Conservation (phyloP, 2,329 filamentous ascomycete genomes). For the Westerdykella ornata region DNA sequence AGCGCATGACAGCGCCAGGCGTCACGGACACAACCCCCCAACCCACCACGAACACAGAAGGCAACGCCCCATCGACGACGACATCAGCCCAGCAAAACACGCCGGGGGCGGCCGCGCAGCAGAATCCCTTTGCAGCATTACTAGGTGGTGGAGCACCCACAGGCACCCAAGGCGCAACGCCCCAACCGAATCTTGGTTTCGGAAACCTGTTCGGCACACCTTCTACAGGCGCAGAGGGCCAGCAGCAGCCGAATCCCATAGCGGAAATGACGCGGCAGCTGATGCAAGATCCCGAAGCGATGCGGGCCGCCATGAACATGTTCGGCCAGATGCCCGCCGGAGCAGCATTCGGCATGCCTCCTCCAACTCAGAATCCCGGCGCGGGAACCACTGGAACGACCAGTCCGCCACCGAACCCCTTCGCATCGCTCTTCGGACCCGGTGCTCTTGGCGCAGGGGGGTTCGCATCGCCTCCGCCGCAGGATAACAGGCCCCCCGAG, state of each 20-base stretch:
- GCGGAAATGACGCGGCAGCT: constrained; percentile 41
- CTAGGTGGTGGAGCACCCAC: constrained; percentile 28
- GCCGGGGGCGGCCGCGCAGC: constrained; percentile 23
- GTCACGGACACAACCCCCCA: constrained; percentile 75
- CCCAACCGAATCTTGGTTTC: constrained; percentile 62
- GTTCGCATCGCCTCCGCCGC: constrained; percentile 44
- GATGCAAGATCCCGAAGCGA: constrained; percentile 54
- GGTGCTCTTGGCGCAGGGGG: constrained; percentile 37
- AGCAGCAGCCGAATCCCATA: constrained; percentile 45
- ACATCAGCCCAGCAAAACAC: constrained; percentile 35
- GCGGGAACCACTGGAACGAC: constrained; percentile 37
- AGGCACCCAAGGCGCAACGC: constrained; percentile 21
- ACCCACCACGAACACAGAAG: constrained; percentile 14
- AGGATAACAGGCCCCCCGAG: constrained; percentile 84
- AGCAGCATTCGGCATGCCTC: constrained; percentile 37
- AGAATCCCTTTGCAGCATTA: constrained; percentile 45
- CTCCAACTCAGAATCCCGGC: constrained; percentile 46
- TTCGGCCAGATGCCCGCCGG: constrained; percentile 47
- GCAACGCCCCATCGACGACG: constrained; percentile 31
- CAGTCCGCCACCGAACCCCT: constrained; percentile 31
- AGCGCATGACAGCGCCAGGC: constrained; percentile 80
- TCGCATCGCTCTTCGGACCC: constrained; percentile 43
- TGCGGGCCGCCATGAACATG: constrained; percentile 49
- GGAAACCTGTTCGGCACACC: constrained; percentile 52
- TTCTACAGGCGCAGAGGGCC: constrained; percentile 16